Base-by-base conservation (phyloP, 192 early-diverging fungal species). In the Coemansia aciculifera region DNA sequence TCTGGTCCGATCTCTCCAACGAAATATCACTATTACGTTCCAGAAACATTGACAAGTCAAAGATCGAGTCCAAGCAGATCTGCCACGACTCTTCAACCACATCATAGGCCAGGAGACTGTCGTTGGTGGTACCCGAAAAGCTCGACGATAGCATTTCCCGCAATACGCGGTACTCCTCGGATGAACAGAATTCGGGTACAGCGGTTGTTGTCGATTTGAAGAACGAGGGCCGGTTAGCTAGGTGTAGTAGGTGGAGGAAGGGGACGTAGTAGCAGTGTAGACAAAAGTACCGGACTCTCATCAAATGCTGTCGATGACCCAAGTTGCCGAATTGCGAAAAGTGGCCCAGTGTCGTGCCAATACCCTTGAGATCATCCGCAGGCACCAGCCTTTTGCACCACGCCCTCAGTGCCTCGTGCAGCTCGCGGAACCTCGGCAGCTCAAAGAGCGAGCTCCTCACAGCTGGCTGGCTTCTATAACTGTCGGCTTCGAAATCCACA, bases 11-110 rank as follows among this genome's bases (percentile, higher is more conserved):
- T 37, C 79, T 67, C 17, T 81, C 79, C 17, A 73, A 65, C 0
- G 79, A 74, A 12, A 81, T 81, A 29, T 81, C 79, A 52, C 60
- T 67, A 54, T 81, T 81, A 36, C 65, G 62, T 4, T 73, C 79
- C 39, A 81, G 56, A 34, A 76, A 74, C 19, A 59, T 68, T 43
- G 64, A 36, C 27, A 81, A 62, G 5, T 43, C 23, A 19, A 70
- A 76, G 0, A 63, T 57, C 57, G 72, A 74, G 6, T 59, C 43
- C 27, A 81, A 21, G 43, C 79, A 76, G 3, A 73, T 36, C 11
- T 62, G 49, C 79, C 79, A 81, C 61, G 79, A 81, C 64, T 81
- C 79, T 3, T 75, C 71, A 5, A 70, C 71, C 4, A 81, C 36
- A 51, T 81, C 79, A 40, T 73, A 72, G 19, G 73, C 73, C 54